A percentile compares a stretch with the other conserved stretches of the same genome.
Evolutionary conservation across 768 basidiomycete genomes (phyloP).

Genomic region (Rhodotorula diobovata): DNA sequence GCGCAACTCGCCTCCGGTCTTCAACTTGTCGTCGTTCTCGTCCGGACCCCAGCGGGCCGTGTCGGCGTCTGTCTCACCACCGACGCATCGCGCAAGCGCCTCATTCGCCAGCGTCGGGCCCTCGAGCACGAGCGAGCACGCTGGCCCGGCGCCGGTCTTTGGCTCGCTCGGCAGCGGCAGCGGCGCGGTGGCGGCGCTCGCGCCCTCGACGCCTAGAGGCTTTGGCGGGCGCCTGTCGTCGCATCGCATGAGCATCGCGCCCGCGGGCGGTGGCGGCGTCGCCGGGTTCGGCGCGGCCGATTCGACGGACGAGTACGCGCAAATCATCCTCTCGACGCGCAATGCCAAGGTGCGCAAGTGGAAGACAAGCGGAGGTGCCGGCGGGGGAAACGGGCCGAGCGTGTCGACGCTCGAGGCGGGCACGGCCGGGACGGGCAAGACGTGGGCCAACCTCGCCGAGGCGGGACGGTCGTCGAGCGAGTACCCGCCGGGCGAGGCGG

Average conservation of each 20-base stretch:
- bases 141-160: background rate
- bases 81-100: background rate
- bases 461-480: constrained; percentile 6
- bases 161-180: background rate
- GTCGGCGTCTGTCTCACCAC: background rate
- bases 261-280: background rate
- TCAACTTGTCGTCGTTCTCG: constrained; percentile 7
- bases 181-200: background rate
- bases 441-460: constrained; percentile 8
- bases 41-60: background rate
- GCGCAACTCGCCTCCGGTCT: constrained; percentile 11
- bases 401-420: constrained; percentile 18
- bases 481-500: background rate
- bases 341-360: constrained; percentile 51
- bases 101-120: background rate
- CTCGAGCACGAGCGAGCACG: background rate
- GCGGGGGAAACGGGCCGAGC: background rate
- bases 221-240: constrained; percentile 1
- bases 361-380: constrained; percentile 36
- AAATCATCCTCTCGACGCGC: constrained; percentile 50
- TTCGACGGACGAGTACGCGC: constrained; percentile 41
- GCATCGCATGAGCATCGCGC: constrained; percentile 28
- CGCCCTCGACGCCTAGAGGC: background rate
- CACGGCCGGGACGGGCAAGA: constrained; percentile 8
- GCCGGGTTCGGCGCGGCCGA: background rate